Conservation (phyloP, 208 protist species). For the Trypanosoma boissoni region DNA sequence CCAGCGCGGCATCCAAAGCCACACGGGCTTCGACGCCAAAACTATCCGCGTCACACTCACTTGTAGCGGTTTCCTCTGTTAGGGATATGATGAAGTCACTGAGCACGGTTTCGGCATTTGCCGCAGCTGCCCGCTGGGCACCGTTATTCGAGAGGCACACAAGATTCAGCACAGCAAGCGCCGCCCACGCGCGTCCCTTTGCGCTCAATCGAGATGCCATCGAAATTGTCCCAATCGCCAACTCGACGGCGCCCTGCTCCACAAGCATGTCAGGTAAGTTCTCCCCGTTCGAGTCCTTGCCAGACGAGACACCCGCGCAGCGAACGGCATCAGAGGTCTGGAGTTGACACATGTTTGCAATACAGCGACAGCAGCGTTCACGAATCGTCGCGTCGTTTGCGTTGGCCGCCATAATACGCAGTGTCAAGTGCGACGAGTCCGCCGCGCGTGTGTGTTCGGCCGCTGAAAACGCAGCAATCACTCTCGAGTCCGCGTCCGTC, state of each 20-base stretch:
- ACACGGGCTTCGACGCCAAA: conserved; percentile 7
- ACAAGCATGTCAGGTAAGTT: conserved; percentile 54
- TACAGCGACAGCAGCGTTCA: conserved; percentile 73
- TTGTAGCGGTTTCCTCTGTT: conserved; percentile 21
- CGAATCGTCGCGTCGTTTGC: conserved; percentile 51
- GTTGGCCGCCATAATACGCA: conserved; percentile 53
- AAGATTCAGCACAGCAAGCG: conserved; percentile 65
- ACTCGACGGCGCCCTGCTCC: conserved; percentile 56
- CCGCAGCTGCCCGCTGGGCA: conserved; percentile 28
- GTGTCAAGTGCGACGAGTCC: conserved; percentile 30
- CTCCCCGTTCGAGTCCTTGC: background rate
- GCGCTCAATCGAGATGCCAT: conserved; percentile 36
- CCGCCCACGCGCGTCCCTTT: conserved; percentile 53
- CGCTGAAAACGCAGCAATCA: conserved; percentile 31
- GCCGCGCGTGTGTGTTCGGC: background rate
- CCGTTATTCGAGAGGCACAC: conserved; percentile 57
- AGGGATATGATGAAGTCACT: conserved; percentile 41
- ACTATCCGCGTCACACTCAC: background rate
- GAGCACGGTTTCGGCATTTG: conserved; percentile 44
- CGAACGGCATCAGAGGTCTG: conserved; percentile 2
- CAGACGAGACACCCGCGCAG: background rate
- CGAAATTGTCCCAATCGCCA: conserved; percentile 52
- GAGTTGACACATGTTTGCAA: conserved; percentile 81
- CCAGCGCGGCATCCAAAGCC: conserved; percentile 58
- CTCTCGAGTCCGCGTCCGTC: conserved; percentile 49